Conservation (phyloP, 2,329 filamentous ascomycete species). For the Diplocarpon rosae region DNA sequence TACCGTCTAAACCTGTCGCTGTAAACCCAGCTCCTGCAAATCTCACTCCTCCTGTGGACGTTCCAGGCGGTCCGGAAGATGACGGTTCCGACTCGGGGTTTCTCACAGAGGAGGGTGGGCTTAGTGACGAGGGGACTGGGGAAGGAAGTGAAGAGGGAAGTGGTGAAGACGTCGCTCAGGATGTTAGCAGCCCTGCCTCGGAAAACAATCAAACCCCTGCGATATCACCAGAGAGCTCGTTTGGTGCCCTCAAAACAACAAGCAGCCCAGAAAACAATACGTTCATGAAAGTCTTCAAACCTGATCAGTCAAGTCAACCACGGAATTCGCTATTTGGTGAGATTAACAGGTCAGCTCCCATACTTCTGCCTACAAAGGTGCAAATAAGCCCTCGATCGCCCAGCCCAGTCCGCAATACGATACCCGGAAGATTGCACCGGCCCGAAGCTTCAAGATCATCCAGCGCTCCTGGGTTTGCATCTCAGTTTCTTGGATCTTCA, state of each 20-base stretch:
- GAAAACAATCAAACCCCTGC: slow-evolving; percentile 37
- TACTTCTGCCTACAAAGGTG: slow-evolving; percentile 40
- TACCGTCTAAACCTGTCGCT: neutral
- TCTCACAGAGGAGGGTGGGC: slow-evolving; percentile 30
- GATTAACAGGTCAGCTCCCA: slow-evolving; percentile 38
- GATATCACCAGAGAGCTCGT: slow-evolving; percentile 48
- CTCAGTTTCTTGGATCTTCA: slow-evolving; percentile 38
- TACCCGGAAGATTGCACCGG: slow-evolving; percentile 39
- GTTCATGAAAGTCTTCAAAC: slow-evolving; percentile 37
- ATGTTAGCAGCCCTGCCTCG: slow-evolving; percentile 46
- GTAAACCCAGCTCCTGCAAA: slow-evolving; percentile 16
- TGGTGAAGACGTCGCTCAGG: slow-evolving; percentile 53
- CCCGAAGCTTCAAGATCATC: slow-evolving; percentile 45
- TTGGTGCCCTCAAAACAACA: slow-evolving; percentile 37
- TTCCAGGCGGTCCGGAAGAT: slow-evolving; percentile 26
- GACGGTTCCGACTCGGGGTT: slow-evolving; percentile 24
- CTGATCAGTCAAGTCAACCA: slow-evolving; percentile 33
- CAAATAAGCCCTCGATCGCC: slow-evolving; percentile 57
- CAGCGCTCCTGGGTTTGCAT: slow-evolving; percentile 48
- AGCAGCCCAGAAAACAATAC: slow-evolving; percentile 25
- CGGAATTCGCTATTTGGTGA: slow-evolving; percentile 41
- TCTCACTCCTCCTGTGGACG: slow-evolving; percentile 20
- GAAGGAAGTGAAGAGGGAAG: slow-evolving; percentile 38
- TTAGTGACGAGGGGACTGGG: slow-evolving; percentile 24
- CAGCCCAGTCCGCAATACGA: slow-evolving; percentile 53